A percentile compares a stretch with the other conserved stretches of the same genome.
Conservation (phyloP, 257 asterid species). For the Solanum sejunctum region DNA sequence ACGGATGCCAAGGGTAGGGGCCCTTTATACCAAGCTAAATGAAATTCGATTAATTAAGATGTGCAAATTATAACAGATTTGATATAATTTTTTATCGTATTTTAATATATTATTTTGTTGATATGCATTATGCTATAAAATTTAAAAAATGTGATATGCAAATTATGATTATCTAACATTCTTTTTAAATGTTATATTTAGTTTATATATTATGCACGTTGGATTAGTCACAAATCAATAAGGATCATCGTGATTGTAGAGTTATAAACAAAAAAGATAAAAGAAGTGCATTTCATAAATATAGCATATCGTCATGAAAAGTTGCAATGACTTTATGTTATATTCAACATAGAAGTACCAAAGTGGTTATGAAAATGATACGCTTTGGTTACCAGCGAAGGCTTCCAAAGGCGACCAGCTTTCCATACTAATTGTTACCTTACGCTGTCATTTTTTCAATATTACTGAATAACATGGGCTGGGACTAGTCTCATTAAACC, state of each 20-base stretch:
- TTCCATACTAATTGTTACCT: too few relatives aligned
- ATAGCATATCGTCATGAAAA: not conserved
- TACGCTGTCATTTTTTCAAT: too few relatives aligned
- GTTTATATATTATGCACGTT: rapidly evolving
- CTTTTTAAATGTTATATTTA: not conserved
- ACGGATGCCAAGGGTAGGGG: not conserved
- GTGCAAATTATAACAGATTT: not conserved
- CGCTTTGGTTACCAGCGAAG: too few relatives aligned
- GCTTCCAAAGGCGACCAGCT: too few relatives aligned
- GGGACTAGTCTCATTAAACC: not conserved
- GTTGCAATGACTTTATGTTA: not conserved
- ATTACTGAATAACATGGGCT: too few relatives aligned
- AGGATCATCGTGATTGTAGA: not conserved
- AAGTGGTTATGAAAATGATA: too few relatives aligned
- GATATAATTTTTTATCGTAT: not conserved
- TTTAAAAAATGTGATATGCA: not conserved
- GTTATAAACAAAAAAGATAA: not conserved
- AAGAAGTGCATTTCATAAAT: not conserved
- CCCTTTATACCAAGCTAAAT: not conserved
- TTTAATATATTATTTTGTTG: not conserved
- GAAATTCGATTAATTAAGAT: not conserved
- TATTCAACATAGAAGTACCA: not conserved
- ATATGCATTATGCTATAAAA: not conserved
- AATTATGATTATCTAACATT: not conserved
- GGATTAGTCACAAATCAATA: not conserved